phyloP scores from a whole-genome alignment of 2,329 filamentous ascomycete genomes.

The Epichloe glyceriae region DNA sequence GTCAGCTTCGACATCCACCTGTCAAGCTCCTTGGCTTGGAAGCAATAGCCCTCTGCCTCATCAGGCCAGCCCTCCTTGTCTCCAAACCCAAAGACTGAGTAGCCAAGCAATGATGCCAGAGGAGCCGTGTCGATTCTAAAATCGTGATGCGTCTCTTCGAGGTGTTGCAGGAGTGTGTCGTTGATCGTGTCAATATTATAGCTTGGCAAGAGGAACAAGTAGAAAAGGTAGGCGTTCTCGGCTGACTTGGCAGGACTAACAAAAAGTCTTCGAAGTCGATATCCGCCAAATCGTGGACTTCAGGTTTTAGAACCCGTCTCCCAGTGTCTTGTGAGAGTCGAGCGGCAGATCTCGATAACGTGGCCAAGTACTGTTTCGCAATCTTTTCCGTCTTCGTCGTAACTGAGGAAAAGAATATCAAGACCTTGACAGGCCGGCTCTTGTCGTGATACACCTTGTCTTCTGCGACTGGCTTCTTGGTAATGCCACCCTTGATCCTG shows the following conservation, averaged over 20 bases:
- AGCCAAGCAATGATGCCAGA: slow-evolving; percentile 63
- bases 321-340: slow-evolving; percentile 27
- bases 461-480: slow-evolving; percentile 17
- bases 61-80: slow-evolving; percentile 87
- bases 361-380: slow-evolving; percentile 48
- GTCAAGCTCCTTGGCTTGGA: slow-evolving; percentile 80
- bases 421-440: slow-evolving; percentile 46
- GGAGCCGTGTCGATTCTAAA: slow-evolving; percentile 90
- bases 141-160: slow-evolving; percentile 89
- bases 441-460: slow-evolving; percentile 17
- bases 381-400: slow-evolving; percentile 71
- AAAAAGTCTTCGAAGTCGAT: slow-evolving; percentile 92
- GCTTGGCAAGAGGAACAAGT: slow-evolving; percentile 73
- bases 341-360: slow-evolving; percentile 39
- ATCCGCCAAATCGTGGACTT: slow-evolving; percentile 67
- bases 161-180: slow-evolving; percentile 72
- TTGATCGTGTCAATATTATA: slow-evolving; percentile 94
- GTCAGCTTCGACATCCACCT: slow-evolving; percentile 97
- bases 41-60: slow-evolving; percentile 83
- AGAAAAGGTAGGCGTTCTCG: slow-evolving; percentile 54
- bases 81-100: slow-evolving; percentile 88
- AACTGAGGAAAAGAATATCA: slow-evolving; percentile 83
- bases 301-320: slow-evolving; percentile 38
- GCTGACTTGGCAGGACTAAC: slow-evolving; percentile 55
- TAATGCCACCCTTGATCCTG: slow-evolving; percentile 33